phyloP scores from a whole-genome alignment of 371 early-diverging fungal genomes.

The Circinella umbellata region DNA sequence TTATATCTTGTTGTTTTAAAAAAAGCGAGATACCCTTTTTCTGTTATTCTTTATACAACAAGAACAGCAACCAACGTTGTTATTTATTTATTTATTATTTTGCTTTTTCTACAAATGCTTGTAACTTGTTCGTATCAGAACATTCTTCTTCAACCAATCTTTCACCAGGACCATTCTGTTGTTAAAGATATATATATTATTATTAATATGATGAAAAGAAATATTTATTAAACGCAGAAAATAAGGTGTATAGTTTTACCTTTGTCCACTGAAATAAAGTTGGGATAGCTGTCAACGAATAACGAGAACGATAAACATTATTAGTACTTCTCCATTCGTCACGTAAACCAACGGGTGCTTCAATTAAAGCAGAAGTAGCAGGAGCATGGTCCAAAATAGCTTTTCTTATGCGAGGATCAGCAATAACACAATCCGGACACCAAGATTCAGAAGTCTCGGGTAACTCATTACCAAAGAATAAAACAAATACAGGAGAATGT shows the following conservation, averaged over 20 bases:
- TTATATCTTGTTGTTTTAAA: too few relatives aligned
- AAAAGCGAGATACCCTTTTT: too few relatives aligned
- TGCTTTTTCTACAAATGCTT: constrained; percentile 34
- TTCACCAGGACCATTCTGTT: constrained; percentile 46
- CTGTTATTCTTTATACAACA: too few relatives aligned
- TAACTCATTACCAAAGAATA: constrained; percentile 49
- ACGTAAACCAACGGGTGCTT: constrained; percentile 59
- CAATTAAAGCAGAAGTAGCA: constrained; percentile 43
- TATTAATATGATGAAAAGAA: too few relatives aligned
- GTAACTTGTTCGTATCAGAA: constrained; percentile 47
- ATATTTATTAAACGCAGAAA: too few relatives aligned
- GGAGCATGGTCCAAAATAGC: constrained; percentile 37
- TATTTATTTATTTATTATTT: neutral
- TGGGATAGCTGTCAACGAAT: constrained; percentile 55
- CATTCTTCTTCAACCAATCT: constrained; percentile 55
- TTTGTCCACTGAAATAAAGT: constrained; percentile 61
- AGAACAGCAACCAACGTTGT: too few relatives aligned
- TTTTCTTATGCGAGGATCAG: constrained; percentile 58
- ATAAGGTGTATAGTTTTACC: constrained; percentile 27
- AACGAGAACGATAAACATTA: constrained; percentile 50
- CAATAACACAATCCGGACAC: constrained; percentile 67
- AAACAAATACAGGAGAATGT: constrained; percentile 41
- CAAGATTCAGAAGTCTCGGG: constrained; percentile 59
- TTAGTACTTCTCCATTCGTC: constrained; percentile 61
- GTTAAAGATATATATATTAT: constrained; percentile 4